These are phyloP conservation scores for Tripidium arundinaceum DNA, from an alignment of 202 grass and related monocot genomes.

Conservation along the genomic window DNA sequence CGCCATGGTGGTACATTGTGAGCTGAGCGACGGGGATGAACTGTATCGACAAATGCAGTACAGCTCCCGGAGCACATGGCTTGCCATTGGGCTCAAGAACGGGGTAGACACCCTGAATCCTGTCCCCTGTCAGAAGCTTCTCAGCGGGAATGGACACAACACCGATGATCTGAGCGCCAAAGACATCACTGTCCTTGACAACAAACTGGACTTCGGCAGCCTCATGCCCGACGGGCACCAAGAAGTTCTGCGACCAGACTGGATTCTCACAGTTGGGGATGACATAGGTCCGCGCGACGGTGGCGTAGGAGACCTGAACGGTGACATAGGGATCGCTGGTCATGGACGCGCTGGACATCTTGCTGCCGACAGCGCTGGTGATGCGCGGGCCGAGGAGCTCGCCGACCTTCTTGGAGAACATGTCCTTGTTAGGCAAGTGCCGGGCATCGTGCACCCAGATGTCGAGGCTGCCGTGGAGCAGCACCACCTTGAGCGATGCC, in stretches of 20 bases:
- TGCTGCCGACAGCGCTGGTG: slow-evolving; percentile 36
- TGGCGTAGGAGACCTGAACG: slow-evolving; percentile 49
- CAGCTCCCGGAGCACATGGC: slow-evolving; percentile 45
- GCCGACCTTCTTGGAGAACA: slow-evolving; percentile 67
- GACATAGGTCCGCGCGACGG: slow-evolving; percentile 69
- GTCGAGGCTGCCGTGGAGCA: slow-evolving; percentile 85
- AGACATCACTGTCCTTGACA: slow-evolving; percentile 80
- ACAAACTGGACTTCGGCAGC: slow-evolving; percentile 58
- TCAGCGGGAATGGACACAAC: slow-evolving; percentile 47
- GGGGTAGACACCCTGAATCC: slow-evolving; percentile 48
- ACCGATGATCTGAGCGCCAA: slow-evolving; percentile 73
- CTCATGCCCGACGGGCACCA: slow-evolving; percentile 70
- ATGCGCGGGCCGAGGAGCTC: slow-evolving; percentile 63
- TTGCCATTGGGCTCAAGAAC: slow-evolving; percentile 65
- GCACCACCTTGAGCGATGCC: slow-evolving; percentile 78
- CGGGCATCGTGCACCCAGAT: slow-evolving; percentile 61
- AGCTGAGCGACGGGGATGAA: slow-evolving; percentile 56
- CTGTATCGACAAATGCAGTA: slow-evolving; percentile 59
- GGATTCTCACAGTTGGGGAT: slow-evolving; percentile 65
- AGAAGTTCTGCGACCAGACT: slow-evolving; percentile 69
- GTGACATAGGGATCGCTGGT: slow-evolving; percentile 94
- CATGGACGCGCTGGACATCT: slow-evolving; percentile 45
- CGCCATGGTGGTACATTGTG: slow-evolving; percentile 59
- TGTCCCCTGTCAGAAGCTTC: slow-evolving; percentile 44
- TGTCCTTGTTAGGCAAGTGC: slow-evolving; percentile 81